These are phyloP conservation scores for Delonix regia DNA, from an alignment of 306 rosid species.

Conservation along the genomic window DNA sequence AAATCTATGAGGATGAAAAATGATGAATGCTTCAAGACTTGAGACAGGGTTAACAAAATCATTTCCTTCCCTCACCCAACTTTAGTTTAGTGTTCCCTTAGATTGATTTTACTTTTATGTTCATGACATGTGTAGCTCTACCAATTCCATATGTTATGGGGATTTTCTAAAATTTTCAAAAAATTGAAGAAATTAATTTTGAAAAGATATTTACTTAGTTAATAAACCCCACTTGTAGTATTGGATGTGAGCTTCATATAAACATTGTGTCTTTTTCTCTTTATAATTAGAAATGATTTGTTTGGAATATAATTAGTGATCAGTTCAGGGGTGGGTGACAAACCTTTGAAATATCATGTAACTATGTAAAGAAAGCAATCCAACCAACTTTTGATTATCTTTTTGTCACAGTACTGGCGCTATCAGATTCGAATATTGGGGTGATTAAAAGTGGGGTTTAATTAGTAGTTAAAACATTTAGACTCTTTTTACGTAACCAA, in stretches of 20 bases:
- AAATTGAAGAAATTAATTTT: not conserved
- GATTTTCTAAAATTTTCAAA: not conserved
- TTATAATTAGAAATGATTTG: not conserved
- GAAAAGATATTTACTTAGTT: not conserved
- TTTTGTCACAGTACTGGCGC: not conserved
- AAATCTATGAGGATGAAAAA: not conserved
- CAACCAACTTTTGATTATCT: not conserved
- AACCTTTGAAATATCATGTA: slow-evolving; percentile 1
- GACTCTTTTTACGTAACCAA: not conserved
- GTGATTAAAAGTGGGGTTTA: not conserved
- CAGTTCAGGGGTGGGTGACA: not conserved
- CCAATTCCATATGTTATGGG: not conserved
- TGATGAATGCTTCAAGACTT: slow-evolving; percentile 6
- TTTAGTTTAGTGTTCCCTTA: not conserved
- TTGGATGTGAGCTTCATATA: too few species aligned
- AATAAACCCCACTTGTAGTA: too few species aligned
- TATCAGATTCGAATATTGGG: not conserved
- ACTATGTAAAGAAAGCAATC: slow-evolving; percentile 8
- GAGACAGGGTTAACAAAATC: not conserved
- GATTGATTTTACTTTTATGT: not conserved
- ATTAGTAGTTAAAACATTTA: not conserved
- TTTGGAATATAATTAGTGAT: not conserved
- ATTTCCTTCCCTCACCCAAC: slow-evolving; percentile 5
- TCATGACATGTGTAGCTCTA: not conserved
- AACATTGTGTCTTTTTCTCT: too few species aligned